These are phyloP conservation scores for Amauroascus niger DNA, from an alignment of 2,329 filamentous ascomycete genomes.

Conservation along the genomic window DNA sequence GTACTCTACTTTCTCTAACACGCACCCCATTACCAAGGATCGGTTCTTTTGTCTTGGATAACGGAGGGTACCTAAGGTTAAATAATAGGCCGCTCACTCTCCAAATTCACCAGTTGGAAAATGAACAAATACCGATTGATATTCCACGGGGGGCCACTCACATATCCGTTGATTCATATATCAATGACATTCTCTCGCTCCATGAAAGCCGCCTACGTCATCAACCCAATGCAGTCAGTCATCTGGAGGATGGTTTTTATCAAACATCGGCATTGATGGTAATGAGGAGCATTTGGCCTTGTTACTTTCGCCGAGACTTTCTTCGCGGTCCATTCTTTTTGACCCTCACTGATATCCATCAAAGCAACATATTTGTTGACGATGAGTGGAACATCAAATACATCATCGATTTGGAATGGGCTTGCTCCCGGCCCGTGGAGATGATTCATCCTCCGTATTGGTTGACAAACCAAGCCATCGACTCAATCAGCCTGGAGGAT, in stretches of 20 bases:
- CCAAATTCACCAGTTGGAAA: no score
- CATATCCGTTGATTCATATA: no score
- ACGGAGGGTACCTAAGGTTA: no score
- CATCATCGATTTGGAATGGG: conserved; percentile 31
- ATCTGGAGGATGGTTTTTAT: neutral
- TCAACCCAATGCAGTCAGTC: conserved; percentile 21
- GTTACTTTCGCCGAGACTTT: conserved; percentile 3
- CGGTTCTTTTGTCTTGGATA: no score
- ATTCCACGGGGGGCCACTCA: no score
- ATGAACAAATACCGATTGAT: no score
- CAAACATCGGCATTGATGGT: conserved; percentile 18
- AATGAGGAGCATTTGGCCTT: neutral
- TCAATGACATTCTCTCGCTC: no score
- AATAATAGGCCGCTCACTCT: no score
- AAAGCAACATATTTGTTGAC: conserved; percentile 29
- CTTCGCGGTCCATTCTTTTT: conserved; percentile 26
- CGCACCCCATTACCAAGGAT: no score
- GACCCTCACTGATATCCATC: conserved; percentile 26
- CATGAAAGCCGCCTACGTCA: no score
- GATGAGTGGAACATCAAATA: conserved; percentile 27
- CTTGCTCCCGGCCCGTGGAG: conserved; percentile 19
- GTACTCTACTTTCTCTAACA: no score
- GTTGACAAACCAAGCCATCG: conserved; percentile 18
- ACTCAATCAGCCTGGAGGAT: conserved; percentile 8
- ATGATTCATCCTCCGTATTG: conserved; percentile 25